Evolutionary conservation across 176 grass and related monocot species (phyloP).

Genomic region (Avena atlantica): DNA sequence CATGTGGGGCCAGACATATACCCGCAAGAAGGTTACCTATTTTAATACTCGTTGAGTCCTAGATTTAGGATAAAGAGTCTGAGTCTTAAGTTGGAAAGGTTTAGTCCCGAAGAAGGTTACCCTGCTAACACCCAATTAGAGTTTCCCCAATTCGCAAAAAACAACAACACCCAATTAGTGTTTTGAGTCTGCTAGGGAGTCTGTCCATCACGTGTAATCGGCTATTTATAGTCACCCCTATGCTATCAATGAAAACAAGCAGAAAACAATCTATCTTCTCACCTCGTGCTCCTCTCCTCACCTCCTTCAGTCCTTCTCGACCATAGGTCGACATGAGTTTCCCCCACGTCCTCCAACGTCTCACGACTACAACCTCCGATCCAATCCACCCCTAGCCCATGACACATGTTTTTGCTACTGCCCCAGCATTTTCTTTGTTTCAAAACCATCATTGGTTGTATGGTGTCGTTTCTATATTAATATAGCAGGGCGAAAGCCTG

Average conservation of each 20-base stretch:
- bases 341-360: too few species aligned
- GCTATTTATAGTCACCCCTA: background rate
- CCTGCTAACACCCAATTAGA: background rate
- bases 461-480: too few species aligned
- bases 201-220: background rate
- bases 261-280: conserved; percentile 1
- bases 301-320: too few species aligned
- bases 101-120: background rate
- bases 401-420: too few species aligned
- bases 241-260: background rate
- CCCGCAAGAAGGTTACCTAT: background rate
- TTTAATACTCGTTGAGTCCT: background rate
- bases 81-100: background rate
- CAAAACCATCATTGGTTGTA: too few species aligned
- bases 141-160: too few species aligned
- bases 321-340: too few species aligned
- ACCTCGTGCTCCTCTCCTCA: background rate
- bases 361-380: too few species aligned
- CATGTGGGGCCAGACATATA: background rate
- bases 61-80: background rate
- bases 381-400: background rate
- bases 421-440: too few species aligned
- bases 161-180: background rate
- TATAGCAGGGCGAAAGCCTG: too few species aligned
- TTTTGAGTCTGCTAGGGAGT: background rate